Evolutionary conservation across 139 green algal genomes (phyloP), one percentile per base, ranked within the genome.

Genomic region (Micractinium conductrix): DNA sequence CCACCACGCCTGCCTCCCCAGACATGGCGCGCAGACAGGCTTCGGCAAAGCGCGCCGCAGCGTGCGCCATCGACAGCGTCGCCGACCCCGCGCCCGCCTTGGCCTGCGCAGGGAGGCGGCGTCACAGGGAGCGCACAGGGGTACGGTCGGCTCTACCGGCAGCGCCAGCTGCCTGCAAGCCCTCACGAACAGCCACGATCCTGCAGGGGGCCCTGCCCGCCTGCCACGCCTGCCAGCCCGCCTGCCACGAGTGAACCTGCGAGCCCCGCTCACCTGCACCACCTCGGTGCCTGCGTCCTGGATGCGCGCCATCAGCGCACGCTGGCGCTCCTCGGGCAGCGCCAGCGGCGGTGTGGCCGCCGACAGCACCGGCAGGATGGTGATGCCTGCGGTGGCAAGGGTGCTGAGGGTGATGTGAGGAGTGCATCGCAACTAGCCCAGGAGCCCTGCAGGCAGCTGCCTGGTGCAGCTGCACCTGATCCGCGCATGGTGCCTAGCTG

Each of bases 271-370:
- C 30, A 71, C 63, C 63, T 40, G 48, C 48, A 99, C 97, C 58
- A 99, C 97, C 89, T 99, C 97, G 12, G 97, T 99, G 74, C 97
- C 97, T 2, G 96, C 97, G 84, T 99, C 94, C 89, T 99, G 97
- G 86, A 98, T 98, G 80, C 95, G 90, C 38, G 83, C 85, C 44
- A 91, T 97, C 21, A 98, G 87, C 21, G 87, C 87, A 37, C 92
- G 88, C 19, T 85, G 73, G 71, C 89, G 84, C 0, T 89, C 86
- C 26, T 87, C 62, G 9, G 81, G 85, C 76, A 96, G 84, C 35
- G 79, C 30, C 21, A 92, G 53, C 28, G 42, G 65, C 2, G 94
- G 91, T 50, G 78, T 87, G 37, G 87, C 85, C 44, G 87, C 84
- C 37, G 95, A 98, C 33, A 99, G 90, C 19, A 99, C 89, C 0